Base-by-base conservation (phyloP, 768 basidiomycete species). In the Lentinus brumalis region DNA sequence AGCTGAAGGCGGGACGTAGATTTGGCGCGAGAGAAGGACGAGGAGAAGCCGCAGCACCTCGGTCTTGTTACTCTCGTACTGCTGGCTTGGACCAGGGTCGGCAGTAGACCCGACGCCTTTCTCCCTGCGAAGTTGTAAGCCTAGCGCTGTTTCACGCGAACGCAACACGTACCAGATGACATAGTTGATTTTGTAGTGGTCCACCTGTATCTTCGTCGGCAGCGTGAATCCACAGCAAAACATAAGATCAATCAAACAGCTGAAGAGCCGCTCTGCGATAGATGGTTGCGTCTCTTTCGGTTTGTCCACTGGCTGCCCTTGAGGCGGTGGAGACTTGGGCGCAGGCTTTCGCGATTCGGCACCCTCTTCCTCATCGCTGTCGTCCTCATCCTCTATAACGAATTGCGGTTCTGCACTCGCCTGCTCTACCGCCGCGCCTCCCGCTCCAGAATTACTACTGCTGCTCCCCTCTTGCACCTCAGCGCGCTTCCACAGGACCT, bases 141-240 rank as follows among this genome's bases (percentile, higher is more conserved):
- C 26, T 26, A 51, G 14, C 18, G 11, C 39, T 5, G 14, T 8
- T n/a, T 18, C 16, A 29, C 15, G 12, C 26, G 3, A 35, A 15
- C 39, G 1, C 4, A 11, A 10, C n/a, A 73, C 88, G 61, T 72
- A 93, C 93, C 94, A 96, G 56, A 96, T 96, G 26, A 91, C 79
- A 78, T 94, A 90, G 71, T 89, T 87, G 47, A 94, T 87, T 71
- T 92, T 90, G 72, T 92, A 85, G 66, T 89, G 88, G 69, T 91
- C 88, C 50, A 86, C 83, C 71, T 92, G 88, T 47, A 90, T 78
- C 71, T 84, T 85, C 31, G 81, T 82, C 9, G 96, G 92, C 9
- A 98, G 76, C 0, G 95, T 96, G 67, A 98, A 97, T 12, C 93
- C 94, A 66, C 93, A 96, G 70, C 94, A 94, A 73, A 96, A 98